A percentile compares a stretch with the other conserved stretches of the same genome.
These are phyloP conservation scores for Lipomyces yarrowii DNA, from an alignment of 1,139 yeast genomes.

Conservation along the genomic window DNA sequence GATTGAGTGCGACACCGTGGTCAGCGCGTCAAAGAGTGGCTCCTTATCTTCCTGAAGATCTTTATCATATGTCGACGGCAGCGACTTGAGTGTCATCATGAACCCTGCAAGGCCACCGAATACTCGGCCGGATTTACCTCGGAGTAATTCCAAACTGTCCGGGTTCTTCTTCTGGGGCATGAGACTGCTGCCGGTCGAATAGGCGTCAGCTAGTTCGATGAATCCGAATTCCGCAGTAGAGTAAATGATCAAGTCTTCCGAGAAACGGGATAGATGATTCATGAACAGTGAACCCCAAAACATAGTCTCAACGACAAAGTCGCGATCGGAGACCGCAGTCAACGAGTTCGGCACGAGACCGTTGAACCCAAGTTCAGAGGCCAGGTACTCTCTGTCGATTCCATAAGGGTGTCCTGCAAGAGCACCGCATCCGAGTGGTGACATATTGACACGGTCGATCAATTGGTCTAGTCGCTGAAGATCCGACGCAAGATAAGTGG, in stretches of 20 bases:
- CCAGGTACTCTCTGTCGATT: conserved; percentile 87
- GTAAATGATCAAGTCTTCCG: conserved; percentile 93
- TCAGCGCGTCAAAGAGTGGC: conserved; percentile 87
- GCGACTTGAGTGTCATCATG: conserved; percentile 91
- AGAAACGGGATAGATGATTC: conserved; percentile 91
- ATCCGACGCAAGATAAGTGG: conserved; percentile 91
- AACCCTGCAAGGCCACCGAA: conserved; percentile 95
- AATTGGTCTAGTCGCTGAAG: conserved; percentile 81
- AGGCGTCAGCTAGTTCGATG: conserved; percentile 90
- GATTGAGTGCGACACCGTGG: conserved; percentile 90
- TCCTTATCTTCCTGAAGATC: conserved; percentile 99
- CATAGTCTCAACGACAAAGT: conserved; percentile 93
- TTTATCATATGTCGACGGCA: conserved; percentile 96
- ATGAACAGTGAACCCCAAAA: conserved; percentile 96
- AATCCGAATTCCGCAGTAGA: conserved; percentile 98
- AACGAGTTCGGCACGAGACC: conserved; percentile 93
- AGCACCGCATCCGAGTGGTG: conserved; percentile 97
- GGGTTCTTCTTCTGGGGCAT: conserved; percentile 99
- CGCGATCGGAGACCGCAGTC: conserved; percentile 95
- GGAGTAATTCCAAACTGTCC: conserved; percentile 86
- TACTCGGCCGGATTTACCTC: conserved; percentile 97
- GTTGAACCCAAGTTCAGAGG: conserved; percentile 72
- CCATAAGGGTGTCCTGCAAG: conserved; percentile 99
- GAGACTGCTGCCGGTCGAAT: conserved; percentile 95
- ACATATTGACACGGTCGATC: conserved; percentile 76